Conservation (phyloP, 208 protist species). For the Borovskyia barvae region DNA sequence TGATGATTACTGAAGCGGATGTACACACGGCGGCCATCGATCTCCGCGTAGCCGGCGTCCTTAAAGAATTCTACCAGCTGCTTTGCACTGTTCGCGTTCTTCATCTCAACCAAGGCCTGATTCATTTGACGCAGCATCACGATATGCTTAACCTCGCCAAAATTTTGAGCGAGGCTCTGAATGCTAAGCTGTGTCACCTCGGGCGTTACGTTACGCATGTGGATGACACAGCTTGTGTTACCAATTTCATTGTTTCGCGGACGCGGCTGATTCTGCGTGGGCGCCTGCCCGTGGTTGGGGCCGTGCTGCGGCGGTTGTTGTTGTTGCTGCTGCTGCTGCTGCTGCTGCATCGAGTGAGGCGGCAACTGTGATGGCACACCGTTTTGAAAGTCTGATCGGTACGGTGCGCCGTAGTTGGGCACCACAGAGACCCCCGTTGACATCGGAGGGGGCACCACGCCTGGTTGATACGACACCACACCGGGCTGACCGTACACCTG, state of each 20-base stretch:
- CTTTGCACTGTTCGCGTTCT: slow-evolving; percentile 79
- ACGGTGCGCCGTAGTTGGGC: slow-evolving; percentile 47
- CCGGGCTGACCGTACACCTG: slow-evolving; percentile 70
- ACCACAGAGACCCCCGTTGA: slow-evolving; percentile 33
- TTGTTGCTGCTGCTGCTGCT: slow-evolving; percentile 15
- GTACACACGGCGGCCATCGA: slow-evolving; percentile 91
- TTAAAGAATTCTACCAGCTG: slow-evolving; percentile 90
- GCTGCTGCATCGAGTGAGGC: slow-evolving; percentile 13
- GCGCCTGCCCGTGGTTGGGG: slow-evolving; percentile 7
- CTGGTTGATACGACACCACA: slow-evolving; percentile 64
- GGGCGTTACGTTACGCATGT: slow-evolving; percentile 90
- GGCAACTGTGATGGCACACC: slow-evolving; percentile 15
- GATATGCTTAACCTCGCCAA: slow-evolving; percentile 90
- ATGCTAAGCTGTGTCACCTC: slow-evolving; percentile 91
- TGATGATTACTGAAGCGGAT: slow-evolving; percentile 90
- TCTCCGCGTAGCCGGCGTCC: slow-evolving; percentile 83
- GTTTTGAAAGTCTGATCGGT: slow-evolving; percentile 32
- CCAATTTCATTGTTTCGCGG: slow-evolving; percentile 88
- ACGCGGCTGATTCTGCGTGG: slow-evolving; percentile 20
- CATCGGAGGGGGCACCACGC: slow-evolving; percentile 31
- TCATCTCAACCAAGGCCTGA: slow-evolving; percentile 92
- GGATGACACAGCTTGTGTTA: slow-evolving; percentile 78
- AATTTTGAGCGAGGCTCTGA: slow-evolving; percentile 82
- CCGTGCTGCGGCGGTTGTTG: slow-evolving; percentile 11
- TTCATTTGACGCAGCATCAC: slow-evolving; percentile 94